A percentile compares a stretch with the other conserved stretches of the same genome.
phyloP scores from a whole-genome alignment of 805 yeast genomes.

The Kuraishia molischiana region DNA sequence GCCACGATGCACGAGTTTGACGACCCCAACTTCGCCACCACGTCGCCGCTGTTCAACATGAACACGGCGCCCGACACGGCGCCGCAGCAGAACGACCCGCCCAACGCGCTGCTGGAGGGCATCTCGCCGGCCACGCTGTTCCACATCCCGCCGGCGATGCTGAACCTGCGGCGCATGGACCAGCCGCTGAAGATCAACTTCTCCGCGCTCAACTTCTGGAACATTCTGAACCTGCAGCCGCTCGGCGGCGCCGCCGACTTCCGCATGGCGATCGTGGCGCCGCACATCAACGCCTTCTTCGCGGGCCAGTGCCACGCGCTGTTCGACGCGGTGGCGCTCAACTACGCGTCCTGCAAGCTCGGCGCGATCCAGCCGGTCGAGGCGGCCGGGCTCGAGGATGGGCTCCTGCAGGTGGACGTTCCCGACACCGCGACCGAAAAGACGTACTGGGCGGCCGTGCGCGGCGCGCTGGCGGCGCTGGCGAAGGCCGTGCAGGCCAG shows the following conservation, averaged over 20 bases:
- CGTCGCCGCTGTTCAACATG: conserved; percentile 17
- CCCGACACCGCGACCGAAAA: background rate
- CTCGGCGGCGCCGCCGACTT: conserved; percentile 38
- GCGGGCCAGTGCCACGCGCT: conserved; percentile 23
- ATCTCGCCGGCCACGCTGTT: conserved; percentile 17
- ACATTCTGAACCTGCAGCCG: conserved; percentile 46
- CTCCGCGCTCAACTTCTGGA: conserved; percentile 46
- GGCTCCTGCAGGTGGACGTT: background rate
- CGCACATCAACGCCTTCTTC: conserved; percentile 14
- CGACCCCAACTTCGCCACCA: conserved; percentile 26
- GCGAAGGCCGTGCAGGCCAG: background rate
- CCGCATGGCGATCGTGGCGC: conserved; percentile 35
- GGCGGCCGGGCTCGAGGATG: background rate
- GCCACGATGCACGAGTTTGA: conserved; percentile 18
- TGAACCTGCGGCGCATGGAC: conserved; percentile 25
- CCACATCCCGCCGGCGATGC: conserved; percentile 22
- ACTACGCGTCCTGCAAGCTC: conserved; percentile 37
- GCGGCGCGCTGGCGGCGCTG: background rate
- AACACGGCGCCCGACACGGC: conserved; percentile 8
- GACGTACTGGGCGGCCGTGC: background rate
- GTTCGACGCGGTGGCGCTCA: conserved; percentile 27
- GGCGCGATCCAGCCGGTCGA: conserved; percentile 23
- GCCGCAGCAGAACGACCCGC: background rate
- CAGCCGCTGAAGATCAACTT: conserved; percentile 35
- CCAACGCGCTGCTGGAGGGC: conserved; percentile 4